Evolutionary conservation across 1,284 basidiomycete genomes (phyloP), one percentile per base, ranked within the genome.

Genomic region (Apiotrichum laibachii): DNA sequence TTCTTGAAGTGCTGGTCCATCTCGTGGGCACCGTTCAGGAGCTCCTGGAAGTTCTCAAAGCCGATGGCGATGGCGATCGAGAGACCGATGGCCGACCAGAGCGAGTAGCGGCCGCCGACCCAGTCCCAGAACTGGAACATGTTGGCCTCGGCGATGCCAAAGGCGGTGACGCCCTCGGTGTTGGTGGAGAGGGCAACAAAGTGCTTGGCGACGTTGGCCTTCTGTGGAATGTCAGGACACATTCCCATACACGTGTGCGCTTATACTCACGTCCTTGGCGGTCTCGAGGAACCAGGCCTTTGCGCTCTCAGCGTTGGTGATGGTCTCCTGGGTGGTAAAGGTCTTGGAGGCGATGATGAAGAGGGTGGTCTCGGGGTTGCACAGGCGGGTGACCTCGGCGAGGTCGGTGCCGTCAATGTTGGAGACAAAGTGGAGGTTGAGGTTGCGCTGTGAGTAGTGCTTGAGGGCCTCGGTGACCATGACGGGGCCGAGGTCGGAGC

Each of bases 61-160:
- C 95, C 96, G 68, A 98, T 90, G 59, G 88, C 87, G 59, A 99
- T 83, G 55, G 90, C 89, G 77, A 99, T 98, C 51, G 90, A 90
- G 53, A 99, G 84, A 64, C 95, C 96, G 69, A 99, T 98, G 35
- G 96, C 94, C 63, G 90, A 92, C 95, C 96, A 99, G 69, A 99
- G 84, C 68, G 90, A 93, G 85, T 99, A 99, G 66, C 95, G 87
- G 45, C 96, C 95, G 65, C 95, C 95, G 66, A 99, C 95, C 96
- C 96, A 99, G 80, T 99, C 96, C 95, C 95, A 99, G 86, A 99
- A 99, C 77, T 90, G 87, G 86, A 99, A 99, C 94, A 99, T 99
- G 82, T 98, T 98, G 69, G 85, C 83, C 69, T 88, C 80, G 61
- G 88, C 83, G 71, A 99, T 99, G 56, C 95, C 96, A 72, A 99